Evolutionary conservation across 1,284 basidiomycete species (phyloP), one percentile per base, ranked within the genome.

Genomic region (Blastosporella zonata): DNA sequence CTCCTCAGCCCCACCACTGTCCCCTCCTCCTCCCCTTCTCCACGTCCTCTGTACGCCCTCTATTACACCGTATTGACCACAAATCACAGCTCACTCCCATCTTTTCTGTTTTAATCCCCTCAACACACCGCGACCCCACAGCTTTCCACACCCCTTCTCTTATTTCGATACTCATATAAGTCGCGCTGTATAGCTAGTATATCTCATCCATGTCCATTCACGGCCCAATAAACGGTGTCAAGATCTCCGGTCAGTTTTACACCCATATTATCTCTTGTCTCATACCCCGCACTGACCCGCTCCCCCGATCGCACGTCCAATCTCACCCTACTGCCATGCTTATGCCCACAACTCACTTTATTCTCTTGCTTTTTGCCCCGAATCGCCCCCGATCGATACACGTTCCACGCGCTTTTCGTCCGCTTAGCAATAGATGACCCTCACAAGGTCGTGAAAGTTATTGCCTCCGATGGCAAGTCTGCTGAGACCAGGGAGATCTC

Each of bases 381-480:
- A 65, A 69, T 72, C 69, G 62, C 59, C 45, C 40, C 51, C 59
- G 56, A 69, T 72, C 68, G 60, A 64, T 59, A 51, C 59, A 56
- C 62, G 43, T 62, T 58, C 56, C 55, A 45, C 55, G 42, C 50
- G 42, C 43, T 57, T 47, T 22, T 46, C 41, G 35, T 54, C 50
- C 48, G 49, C 52, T 58, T 62, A 88, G 84, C 84, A 64, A 82
- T 88, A 71, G 95, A 98, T 73, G 96, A 99, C 75, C 94, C 96
- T 21, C 84, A 88, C 72, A 93, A 93, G 72, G 79, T 97, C 62
- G 87, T 97, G 72, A 93, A 92, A 68, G 96, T 99, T 61, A 78
- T 90, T 62, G 96, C 96, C 55, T 92, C 89, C 55, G 91, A 97
- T 64, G 96, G 97, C 71, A 97, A 94, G 81, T 78, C 88, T 3